phyloP scores from a whole-genome alignment of 306 rosid species.

The Sesbania bispinosa region DNA sequence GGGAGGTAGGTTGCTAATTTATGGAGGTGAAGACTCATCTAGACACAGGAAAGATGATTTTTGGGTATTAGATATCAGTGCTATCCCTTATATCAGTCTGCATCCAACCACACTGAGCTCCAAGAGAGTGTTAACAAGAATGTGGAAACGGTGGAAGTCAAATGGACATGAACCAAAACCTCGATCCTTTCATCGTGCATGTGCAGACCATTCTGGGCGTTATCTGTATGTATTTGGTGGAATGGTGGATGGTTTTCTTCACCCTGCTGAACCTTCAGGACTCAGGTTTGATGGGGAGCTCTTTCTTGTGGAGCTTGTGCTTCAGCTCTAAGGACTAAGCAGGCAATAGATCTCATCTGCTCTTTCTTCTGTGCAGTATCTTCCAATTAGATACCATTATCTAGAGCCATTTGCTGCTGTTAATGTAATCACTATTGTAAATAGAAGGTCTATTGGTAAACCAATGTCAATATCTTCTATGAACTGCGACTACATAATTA shows the following conservation, averaged over 20 bases:
- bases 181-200: slow-evolving; percentile 84
- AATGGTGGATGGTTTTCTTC: slow-evolving; percentile 70
- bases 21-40: slow-evolving; percentile 83
- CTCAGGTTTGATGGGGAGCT: slow-evolving; percentile 78
- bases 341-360: not conserved
- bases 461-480: slow-evolving; percentile 19
- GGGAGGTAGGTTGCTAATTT: slow-evolving; percentile 74
- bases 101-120: slow-evolving; percentile 41
- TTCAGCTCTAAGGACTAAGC: slow-evolving; percentile 45
- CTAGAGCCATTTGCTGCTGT: slow-evolving; percentile 8
- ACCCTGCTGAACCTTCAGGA: slow-evolving; percentile 46
- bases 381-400: not conserved
- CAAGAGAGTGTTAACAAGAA: slow-evolving; percentile 37
- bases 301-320: slow-evolving; percentile 70
- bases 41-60: slow-evolving; percentile 79
- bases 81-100: slow-evolving; percentile 36
- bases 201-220: slow-evolving; percentile 64
- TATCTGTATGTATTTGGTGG: slow-evolving; percentile 78
- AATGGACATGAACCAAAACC: slow-evolving; percentile 43
- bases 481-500: slow-evolving; percentile 1
- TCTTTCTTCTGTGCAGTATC: slow-evolving; percentile 2
- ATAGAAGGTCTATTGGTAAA: slow-evolving; percentile 10
- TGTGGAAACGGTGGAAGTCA: slow-evolving; percentile 66
- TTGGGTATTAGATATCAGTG: slow-evolving; percentile 72
- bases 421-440: slow-evolving; percentile 17